Base-by-base conservation (phyloP, 768 basidiomycete species). In the Symmetrospora coprosmae region DNA sequence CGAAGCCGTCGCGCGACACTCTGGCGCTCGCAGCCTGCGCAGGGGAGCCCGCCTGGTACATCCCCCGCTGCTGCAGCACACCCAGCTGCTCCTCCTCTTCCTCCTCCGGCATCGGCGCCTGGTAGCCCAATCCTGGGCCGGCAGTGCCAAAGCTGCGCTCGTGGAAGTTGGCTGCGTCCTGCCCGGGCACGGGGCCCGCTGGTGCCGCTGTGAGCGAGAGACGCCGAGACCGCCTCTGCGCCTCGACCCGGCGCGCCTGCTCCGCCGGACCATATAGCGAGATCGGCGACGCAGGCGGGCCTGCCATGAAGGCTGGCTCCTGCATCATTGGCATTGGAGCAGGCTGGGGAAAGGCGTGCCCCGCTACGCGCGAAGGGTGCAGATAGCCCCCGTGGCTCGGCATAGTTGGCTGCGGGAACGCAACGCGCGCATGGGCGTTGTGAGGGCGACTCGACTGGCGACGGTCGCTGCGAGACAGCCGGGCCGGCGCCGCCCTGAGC, bases 51-150 rank as follows among this genome's bases (percentile, higher is more conserved):
- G n/a, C 9, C 2, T 55, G n/a, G 4, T 9, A 34, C 38, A 6
- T 25, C 40, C 14, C 46, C 55, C 4, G 43, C 55, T 14, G 43
- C 55, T 46, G n/a, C n/a, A n/a, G n/a, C n/a, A n/a, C n/a, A n/a
- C n/a, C n/a, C n/a, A n/a, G n/a, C n/a, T n/a, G n/a, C n/a, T 58
- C 55, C 8, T 43, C 41, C 43, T 58, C 55, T 46, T 58, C 51
- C 21, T 28, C 4, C 14, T 25, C 30, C 33, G 25, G 49, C 17
- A 50, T 9, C 19, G 9, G 13, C 14, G 33, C 23, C 4, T 21
- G 38, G 11, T 21, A 34, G 14, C 49, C 38, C 33, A 34, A 35
- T 35, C 11, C 28, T 13, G 38, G 38, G 21, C 28, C 38, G 23
- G 13, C 33, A 9, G 49, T 35, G 5, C 31, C 31, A 39, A 19